Evolutionary conservation across 1,139 yeast species (phyloP).

Genomic region (Yamadazyma trypodendri): DNA sequence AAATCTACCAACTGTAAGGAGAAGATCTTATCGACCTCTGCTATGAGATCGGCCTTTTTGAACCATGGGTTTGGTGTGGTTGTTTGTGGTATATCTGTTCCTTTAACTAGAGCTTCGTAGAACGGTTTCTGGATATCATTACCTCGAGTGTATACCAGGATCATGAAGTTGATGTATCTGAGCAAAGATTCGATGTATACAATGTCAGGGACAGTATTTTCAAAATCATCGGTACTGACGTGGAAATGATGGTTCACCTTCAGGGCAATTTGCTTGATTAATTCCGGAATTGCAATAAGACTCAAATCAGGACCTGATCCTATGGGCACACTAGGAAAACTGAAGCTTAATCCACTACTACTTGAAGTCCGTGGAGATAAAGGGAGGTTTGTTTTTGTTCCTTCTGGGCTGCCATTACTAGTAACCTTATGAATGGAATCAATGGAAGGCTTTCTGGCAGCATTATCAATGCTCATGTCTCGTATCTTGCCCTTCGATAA

Average conservation of each 20-base stretch:
- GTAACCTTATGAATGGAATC: slow-evolving; percentile 25
- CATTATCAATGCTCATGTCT: slow-evolving; percentile 18
- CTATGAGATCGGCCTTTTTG: slow-evolving; percentile 44
- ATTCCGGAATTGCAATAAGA: slow-evolving; percentile 40
- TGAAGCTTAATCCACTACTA: slow-evolving; percentile 5
- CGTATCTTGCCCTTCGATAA: slow-evolving; percentile 24
- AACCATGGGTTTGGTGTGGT: slow-evolving; percentile 16
- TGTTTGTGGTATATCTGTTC: slow-evolving; percentile 9
- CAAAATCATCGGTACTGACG: slow-evolving; percentile 56
- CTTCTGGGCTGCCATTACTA: slow-evolving; percentile 12
- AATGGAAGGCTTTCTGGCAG: slow-evolving; percentile 20
- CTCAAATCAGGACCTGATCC: slow-evolving; percentile 25
- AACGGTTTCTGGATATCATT: slow-evolving; percentile 46
- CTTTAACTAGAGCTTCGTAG: slow-evolving; percentile 30
- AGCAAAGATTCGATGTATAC: slow-evolving; percentile 74
- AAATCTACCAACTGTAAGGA: slow-evolving; percentile 42
- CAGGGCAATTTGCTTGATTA: slow-evolving; percentile 44
- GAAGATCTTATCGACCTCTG: slow-evolving; percentile 47
- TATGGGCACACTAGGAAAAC: neutral
- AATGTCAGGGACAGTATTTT: slow-evolving; percentile 79
- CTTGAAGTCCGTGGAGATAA: slow-evolving; percentile 7
- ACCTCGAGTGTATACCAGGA: slow-evolving; percentile 48
- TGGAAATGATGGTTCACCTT: slow-evolving; percentile 60
- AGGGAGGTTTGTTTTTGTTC: neutral
- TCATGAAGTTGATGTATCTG: slow-evolving; percentile 62